phyloP scores from a whole-genome alignment of 148 eudicot species.

The Cornus kousa region DNA sequence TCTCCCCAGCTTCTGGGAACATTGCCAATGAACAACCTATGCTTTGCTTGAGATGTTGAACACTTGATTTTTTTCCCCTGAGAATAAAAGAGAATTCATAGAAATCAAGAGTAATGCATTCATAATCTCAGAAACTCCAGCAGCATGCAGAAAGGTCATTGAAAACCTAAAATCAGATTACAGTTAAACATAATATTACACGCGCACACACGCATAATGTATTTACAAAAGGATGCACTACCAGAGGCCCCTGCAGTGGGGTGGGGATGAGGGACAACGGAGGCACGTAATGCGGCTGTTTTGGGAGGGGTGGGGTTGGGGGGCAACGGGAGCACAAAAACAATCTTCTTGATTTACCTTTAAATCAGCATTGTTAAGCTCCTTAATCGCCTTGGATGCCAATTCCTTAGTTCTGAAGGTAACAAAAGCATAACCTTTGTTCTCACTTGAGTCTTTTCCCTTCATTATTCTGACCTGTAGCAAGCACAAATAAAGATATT shows the following conservation, averaged over 20 bases:
- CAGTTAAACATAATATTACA: neutral
- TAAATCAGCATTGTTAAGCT: constrained; percentile 60
- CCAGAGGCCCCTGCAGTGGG: too few species aligned
- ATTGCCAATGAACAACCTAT: constrained; percentile 86
- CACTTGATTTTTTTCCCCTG: constrained; percentile 87
- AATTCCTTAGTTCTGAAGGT: constrained; percentile 77
- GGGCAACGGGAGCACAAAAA: neutral
- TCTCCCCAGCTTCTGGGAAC: constrained; percentile 80
- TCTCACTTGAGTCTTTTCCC: constrained; percentile 68
- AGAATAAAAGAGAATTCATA: constrained; percentile 4
- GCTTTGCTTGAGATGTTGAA: constrained; percentile 90
- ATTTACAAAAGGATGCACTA: neutral
- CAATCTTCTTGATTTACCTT: constrained; percentile 46
- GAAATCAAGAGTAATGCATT: neutral
- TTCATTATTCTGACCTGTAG: constrained; percentile 86
- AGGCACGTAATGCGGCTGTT: neutral
- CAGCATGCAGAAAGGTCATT: neutral
- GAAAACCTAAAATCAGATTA: neutral
- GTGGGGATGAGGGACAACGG: neutral
- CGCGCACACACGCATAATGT: too few species aligned
- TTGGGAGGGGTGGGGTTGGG: neutral
- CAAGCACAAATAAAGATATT: constrained; percentile 8
- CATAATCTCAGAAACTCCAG: neutral
- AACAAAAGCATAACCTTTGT: constrained; percentile 94
- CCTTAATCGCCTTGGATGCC: constrained; percentile 87